These are phyloP conservation scores for Kwoniella mangroviensis DNA, from an alignment of 768 basidiomycete species.

Conservation along the genomic window DNA sequence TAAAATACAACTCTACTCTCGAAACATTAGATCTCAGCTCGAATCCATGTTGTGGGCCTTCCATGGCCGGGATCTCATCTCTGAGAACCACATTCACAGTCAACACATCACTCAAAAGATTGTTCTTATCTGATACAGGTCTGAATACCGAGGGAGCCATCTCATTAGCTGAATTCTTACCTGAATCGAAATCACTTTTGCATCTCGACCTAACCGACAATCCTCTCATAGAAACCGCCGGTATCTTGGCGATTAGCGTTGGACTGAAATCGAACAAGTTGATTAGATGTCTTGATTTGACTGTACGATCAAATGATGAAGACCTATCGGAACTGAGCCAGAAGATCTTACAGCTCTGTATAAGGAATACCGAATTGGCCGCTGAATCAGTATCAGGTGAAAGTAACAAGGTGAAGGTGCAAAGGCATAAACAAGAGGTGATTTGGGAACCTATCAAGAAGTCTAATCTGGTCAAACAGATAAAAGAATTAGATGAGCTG, in stretches of 20 bases:
- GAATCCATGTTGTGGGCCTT: conserved; percentile 90
- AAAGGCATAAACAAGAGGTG: conserved; percentile 59
- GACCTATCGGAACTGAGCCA: conserved; percentile 70
- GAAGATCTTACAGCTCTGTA: conserved; percentile 85
- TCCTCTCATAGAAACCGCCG: conserved; percentile 75
- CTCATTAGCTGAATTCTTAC: conserved; percentile 92
- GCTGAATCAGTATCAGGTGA: conserved; percentile 13
- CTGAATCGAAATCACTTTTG: conserved; percentile 81
- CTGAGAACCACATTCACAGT: conserved; percentile 90
- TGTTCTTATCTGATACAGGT: conserved; percentile 84
- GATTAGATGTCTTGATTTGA: conserved; percentile 90
- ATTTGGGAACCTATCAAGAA: conserved; percentile 60
- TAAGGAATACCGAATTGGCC: conserved; percentile 88
- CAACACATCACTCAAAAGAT: conserved; percentile 85
- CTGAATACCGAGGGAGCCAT: conserved; percentile 86
- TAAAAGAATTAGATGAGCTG: conserved; percentile 56
- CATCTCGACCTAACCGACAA: conserved; percentile 91
- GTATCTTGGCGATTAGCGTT: conserved; percentile 86
- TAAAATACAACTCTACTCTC: conserved; percentile 94
- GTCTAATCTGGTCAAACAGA: conserved; percentile 56
- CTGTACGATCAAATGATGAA: conserved; percentile 72
- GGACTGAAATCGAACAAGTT: conserved; percentile 79
- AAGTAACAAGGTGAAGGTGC: neutral
- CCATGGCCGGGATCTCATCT: conserved; percentile 79
- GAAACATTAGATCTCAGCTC: conserved; percentile 92